Conservation (phyloP, 1,284 basidiomycete species). For the Hymenochaete sp. region DNA sequence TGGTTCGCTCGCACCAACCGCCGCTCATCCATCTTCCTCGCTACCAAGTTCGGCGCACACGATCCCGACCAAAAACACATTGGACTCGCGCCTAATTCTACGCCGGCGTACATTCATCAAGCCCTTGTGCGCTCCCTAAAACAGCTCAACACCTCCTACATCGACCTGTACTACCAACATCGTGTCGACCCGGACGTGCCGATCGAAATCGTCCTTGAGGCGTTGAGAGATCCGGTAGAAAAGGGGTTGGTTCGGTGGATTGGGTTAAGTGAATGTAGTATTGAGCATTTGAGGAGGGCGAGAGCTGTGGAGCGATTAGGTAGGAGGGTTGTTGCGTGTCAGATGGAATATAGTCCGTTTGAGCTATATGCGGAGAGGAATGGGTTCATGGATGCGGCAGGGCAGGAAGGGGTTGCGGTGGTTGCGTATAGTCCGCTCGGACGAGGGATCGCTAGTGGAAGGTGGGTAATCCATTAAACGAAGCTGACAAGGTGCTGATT, state of each 20-base stretch:
- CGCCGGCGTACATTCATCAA: constrained; percentile 20
- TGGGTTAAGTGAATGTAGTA: constrained; percentile 31
- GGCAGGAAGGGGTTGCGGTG: constrained; percentile 30
- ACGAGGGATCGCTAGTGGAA: constrained; percentile 32
- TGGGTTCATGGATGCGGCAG: constrained; percentile 24
- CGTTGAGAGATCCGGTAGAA: constrained; percentile 26
- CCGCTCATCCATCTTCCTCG: constrained; percentile 24
- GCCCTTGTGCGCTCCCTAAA: constrained; percentile 22
- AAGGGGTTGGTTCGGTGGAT: constrained; percentile 29
- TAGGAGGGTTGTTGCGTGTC: constrained; percentile 6
- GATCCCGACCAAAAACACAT: constrained; percentile 8
- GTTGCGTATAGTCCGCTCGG: constrained; percentile 33
- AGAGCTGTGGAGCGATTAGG: constrained; percentile 19
- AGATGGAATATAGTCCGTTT: constrained; percentile 8
- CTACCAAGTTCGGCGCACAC: constrained; percentile 23
- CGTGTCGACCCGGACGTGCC: constrained; percentile 26
- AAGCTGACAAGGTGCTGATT: not conserved
- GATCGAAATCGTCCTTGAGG: constrained; percentile 28
- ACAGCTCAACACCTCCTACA: constrained; percentile 21
- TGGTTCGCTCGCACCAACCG: constrained; percentile 19
- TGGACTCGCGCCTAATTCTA: constrained; percentile 18
- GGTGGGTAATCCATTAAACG: constrained; percentile 18
- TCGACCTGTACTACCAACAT: constrained; percentile 28
- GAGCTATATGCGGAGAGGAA: constrained; percentile 23
- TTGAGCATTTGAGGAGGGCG: constrained; percentile 31